phyloP scores from a whole-genome alignment of 345 rosid genomes.

The Dimocarpus longan region DNA sequence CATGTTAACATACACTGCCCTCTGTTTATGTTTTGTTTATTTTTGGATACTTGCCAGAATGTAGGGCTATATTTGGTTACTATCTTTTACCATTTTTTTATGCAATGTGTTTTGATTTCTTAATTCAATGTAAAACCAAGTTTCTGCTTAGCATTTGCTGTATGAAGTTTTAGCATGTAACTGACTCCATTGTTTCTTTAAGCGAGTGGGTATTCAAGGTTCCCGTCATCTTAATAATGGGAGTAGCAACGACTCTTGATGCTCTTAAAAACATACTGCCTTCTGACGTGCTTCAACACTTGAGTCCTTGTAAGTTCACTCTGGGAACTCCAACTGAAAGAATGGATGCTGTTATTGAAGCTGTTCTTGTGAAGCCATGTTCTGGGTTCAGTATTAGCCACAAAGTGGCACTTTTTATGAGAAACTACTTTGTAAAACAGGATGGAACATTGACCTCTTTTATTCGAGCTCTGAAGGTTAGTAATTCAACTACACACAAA shows the following conservation, averaged over 20 bases:
- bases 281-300: constrained; percentile 59
- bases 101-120: not conserved
- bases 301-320: constrained; percentile 68
- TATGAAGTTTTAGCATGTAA: constrained; percentile 18
- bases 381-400: constrained; percentile 76
- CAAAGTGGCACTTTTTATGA: constrained; percentile 70
- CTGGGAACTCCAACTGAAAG: constrained; percentile 78
- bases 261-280: constrained; percentile 62
- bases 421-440: constrained; percentile 72
- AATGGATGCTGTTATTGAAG: constrained; percentile 82
- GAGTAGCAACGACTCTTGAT: constrained; percentile 87
- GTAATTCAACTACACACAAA: constrained; percentile 18
- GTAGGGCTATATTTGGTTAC: not conserved
- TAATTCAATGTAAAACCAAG: not conserved
- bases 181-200: constrained; percentile 24
- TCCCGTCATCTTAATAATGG: constrained; percentile 78
- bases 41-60: not conserved
- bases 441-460: constrained; percentile 93
- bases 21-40: not conserved
- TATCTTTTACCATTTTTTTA: not conserved
- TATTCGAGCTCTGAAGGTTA: constrained; percentile 84
- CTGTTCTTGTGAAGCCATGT: constrained; percentile 73
- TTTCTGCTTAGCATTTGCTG: not conserved
- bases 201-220: constrained; percentile 91
- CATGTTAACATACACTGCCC: not conserved